Conservation (phyloP, 2,329 filamentous ascomycete species). For the Penicillium sp. region DNA sequence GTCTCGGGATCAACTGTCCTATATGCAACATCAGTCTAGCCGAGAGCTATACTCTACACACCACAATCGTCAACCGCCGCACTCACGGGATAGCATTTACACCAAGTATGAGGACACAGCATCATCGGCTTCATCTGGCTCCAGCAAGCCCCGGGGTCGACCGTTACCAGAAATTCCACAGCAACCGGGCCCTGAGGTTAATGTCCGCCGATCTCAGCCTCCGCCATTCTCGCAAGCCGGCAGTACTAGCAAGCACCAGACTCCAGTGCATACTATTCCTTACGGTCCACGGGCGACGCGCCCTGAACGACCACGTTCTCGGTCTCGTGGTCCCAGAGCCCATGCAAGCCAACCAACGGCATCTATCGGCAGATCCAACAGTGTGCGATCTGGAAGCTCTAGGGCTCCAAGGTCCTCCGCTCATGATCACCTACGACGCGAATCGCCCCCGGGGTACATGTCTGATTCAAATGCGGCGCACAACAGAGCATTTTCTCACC, state of each 20-base stretch:
- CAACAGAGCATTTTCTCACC: conserved; percentile 4
- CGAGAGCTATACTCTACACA: conserved; percentile 1
- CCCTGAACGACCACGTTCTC: conserved; percentile 8
- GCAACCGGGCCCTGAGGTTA: background rate
- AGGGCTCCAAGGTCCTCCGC: conserved; percentile 2
- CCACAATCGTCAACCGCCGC: conserved; percentile 7
- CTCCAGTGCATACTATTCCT: conserved; percentile 7
- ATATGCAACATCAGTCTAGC: conserved; percentile 4
- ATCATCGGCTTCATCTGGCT: background rate
- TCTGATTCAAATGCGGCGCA: conserved; percentile 21
- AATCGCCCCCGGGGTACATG: conserved; percentile 18
- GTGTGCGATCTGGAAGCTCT: conserved; percentile 12
- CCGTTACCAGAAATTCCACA: background rate
- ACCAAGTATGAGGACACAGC: background rate
- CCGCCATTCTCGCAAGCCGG: background rate
- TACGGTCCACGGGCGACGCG: conserved; percentile 4
- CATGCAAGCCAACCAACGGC: background rate
- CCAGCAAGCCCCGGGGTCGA: conserved; percentile 1
- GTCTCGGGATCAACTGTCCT: conserved; percentile 8
- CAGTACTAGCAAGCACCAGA: background rate
- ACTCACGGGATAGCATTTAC: background rate
- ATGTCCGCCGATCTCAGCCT: background rate
- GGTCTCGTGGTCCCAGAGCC: conserved; percentile 3
- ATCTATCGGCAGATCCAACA: conserved; percentile 20
- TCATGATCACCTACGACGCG: conserved; percentile 7